Evolutionary conservation across 2,329 filamentous ascomycete genomes (phyloP).

Genomic region (Helicocarpus griseus): DNA sequence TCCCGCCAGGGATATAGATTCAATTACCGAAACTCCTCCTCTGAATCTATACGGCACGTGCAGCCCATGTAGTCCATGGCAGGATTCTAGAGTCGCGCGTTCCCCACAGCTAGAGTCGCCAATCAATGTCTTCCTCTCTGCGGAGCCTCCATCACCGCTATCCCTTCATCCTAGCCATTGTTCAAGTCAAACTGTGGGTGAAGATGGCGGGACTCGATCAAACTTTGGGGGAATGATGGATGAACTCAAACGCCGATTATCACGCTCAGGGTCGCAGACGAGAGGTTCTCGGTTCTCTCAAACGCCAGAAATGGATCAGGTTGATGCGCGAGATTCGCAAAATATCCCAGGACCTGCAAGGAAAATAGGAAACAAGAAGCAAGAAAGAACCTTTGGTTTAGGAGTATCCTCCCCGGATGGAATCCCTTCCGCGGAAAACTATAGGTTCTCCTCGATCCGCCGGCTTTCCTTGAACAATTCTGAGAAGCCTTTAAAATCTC

Average conservation of each 20-base stretch:
- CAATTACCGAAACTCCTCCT: slow-evolving; percentile 5
- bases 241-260: slow-evolving; percentile 4
- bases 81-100: neutral
- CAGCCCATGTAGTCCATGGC: slow-evolving; percentile 9
- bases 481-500: neutral
- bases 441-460: slow-evolving; percentile 28
- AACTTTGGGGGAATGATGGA: slow-evolving; percentile 4
- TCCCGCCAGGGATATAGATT: slow-evolving; percentile 9
- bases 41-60: slow-evolving; percentile 5
- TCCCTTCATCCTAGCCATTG: neutral
- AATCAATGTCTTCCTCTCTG: neutral
- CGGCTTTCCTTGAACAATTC: slow-evolving; percentile 25
- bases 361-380: neutral
- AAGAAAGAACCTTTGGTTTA: neutral
- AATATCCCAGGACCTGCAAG: neutral
- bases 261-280: slow-evolving; percentile 13
- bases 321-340: neutral
- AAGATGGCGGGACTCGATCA: neutral
- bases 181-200: neutral
- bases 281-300: slow-evolving; percentile 25
- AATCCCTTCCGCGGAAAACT: slow-evolving; percentile 13
- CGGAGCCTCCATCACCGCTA: neutral
- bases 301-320: neutral
- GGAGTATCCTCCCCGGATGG: neutral
- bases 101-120: neutral